Percentiles rank a stretch among this genome's conserved stretches.
Conservation (phyloP, 2,329 filamentous ascomycete species). For the Ciborinia camelliae region DNA sequence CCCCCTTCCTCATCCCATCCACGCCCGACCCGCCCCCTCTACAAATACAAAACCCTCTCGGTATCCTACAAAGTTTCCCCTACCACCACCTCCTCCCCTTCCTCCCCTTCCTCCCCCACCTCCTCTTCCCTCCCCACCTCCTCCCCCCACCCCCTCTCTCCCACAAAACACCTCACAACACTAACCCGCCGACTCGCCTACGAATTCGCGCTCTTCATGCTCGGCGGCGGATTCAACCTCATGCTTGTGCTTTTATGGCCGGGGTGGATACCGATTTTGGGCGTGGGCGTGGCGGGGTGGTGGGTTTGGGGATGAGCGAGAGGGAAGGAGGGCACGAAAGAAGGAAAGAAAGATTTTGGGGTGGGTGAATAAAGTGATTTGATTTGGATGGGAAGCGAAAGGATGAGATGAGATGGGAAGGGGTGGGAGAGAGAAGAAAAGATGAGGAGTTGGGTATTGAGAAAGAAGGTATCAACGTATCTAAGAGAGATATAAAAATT, state of each 20-base stretch:
- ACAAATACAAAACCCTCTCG: conserved; percentile 25
- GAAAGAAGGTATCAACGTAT: too few relatives aligned
- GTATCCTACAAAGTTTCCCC: conserved; percentile 13
- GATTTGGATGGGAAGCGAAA: background rate
- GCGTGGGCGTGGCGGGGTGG: conserved; percentile 1
- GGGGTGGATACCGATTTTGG: conserved; percentile 33
- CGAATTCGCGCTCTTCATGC: conserved; percentile 34
- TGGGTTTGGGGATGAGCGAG: background rate
- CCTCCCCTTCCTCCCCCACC: conserved; percentile 24
- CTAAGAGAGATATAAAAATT: too few relatives aligned
- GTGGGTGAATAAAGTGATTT: background rate
- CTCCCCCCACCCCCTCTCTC: conserved; percentile 26
- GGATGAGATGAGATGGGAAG: background rate
- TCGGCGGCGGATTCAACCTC: conserved; percentile 33
- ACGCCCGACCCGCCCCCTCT: conserved; percentile 28
- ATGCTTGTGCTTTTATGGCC: conserved; percentile 36
- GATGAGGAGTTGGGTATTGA: too few relatives aligned
- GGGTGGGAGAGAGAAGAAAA: background rate
- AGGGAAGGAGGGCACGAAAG: too few relatives aligned
- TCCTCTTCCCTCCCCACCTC: background rate
- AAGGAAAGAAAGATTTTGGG: too few relatives aligned
- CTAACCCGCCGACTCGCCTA: conserved; percentile 22
- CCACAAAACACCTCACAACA: conserved; percentile 24
- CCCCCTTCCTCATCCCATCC: background rate
- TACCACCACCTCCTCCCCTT: conserved; percentile 23